These are phyloP conservation scores for Penicillium soppii DNA, from an alignment of 495 filamentous ascomycete species.

Conservation along the genomic window DNA sequence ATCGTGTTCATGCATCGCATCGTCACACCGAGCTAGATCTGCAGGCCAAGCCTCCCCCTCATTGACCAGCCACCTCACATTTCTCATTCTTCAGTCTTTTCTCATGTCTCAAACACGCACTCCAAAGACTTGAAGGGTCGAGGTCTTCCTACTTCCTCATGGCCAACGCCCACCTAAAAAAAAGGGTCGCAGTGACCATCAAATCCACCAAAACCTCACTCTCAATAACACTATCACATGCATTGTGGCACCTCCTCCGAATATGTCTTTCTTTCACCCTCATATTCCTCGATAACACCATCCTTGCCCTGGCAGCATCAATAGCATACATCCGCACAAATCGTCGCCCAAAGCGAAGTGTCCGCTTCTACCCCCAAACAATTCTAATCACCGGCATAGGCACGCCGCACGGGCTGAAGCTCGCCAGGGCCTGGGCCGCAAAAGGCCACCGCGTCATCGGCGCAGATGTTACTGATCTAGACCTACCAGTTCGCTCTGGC, in stretches of 20 bases:
- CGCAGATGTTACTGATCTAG: slow-evolving; percentile 62
- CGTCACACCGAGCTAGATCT: slow-evolving; percentile 10
- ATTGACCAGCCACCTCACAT: slow-evolving; percentile 1
- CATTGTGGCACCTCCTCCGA: slow-evolving; percentile 30
- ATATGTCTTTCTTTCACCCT: slow-evolving; percentile 41
- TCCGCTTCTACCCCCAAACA: slow-evolving; percentile 52
- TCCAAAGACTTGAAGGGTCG: no score
- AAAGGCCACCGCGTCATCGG: slow-evolving; percentile 72
- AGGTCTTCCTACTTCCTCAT: no score
- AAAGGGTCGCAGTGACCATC: slow-evolving; percentile 4
- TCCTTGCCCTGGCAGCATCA: slow-evolving; percentile 40
- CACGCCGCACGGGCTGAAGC: slow-evolving; percentile 62
- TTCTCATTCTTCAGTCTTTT: not conserved
- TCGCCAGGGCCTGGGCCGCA: slow-evolving; percentile 66
- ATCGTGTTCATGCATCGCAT: not conserved
- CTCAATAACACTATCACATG: slow-evolving; percentile 3
- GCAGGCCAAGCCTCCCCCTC: slow-evolving; percentile 9
- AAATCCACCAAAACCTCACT: slow-evolving; percentile 4
- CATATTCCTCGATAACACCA: slow-evolving; percentile 52
- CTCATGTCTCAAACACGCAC: no score
- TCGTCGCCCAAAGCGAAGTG: slow-evolving; percentile 34
- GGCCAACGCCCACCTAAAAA: no score
- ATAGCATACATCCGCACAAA: slow-evolving; percentile 18
- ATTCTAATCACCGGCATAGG: slow-evolving; percentile 72
- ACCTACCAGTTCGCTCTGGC: slow-evolving; percentile 42